Evolutionary conservation across 2,329 filamentous ascomycete species (phyloP).

Genomic region (Hirsutella thompsonii): DNA sequence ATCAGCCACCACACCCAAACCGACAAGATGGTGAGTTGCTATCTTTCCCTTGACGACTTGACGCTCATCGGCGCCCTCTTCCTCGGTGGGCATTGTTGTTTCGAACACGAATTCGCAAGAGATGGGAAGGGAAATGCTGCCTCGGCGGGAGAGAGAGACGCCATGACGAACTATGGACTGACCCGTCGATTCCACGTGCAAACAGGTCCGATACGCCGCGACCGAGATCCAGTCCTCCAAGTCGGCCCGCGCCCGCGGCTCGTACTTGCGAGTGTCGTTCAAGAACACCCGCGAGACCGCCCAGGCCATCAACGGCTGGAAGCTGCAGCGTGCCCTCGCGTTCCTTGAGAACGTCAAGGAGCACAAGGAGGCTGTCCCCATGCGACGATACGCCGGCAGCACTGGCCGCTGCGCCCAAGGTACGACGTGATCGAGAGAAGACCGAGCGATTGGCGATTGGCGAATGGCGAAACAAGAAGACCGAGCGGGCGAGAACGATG

Average conservation of each 20-base stretch:
- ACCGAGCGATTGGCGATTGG: neutral
- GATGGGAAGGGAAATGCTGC: neutral
- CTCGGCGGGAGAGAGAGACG: no score
- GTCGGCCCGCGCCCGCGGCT: conserved; percentile 94
- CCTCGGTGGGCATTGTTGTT: neutral
- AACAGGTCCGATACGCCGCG: conserved; percentile 89
- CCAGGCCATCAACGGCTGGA: conserved; percentile 99
- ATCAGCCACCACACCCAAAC: conserved; percentile 37
- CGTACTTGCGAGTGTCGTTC: conserved; percentile 98
- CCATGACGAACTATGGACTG: no score
- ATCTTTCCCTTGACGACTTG: conserved; percentile 2
- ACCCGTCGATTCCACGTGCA: neutral
- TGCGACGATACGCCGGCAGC: conserved; percentile 93
- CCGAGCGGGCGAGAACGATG: no score
- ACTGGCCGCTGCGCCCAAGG: conserved; percentile 96
- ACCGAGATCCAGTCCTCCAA: conserved; percentile 77
- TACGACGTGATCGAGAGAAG: conserved; percentile 40
- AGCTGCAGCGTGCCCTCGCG: conserved; percentile 83
- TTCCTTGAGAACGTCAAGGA: conserved; percentile 98
- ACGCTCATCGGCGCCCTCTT: neutral
- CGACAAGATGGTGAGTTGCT: conserved; percentile 44
- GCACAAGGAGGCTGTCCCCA: conserved; percentile 95
- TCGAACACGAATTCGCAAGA: neutral
- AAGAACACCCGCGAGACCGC: conserved; percentile 99
- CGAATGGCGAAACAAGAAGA: neutral